Conservation (phyloP, 805 yeast genomes). For the Teunomyces funiuensis region DNA sequence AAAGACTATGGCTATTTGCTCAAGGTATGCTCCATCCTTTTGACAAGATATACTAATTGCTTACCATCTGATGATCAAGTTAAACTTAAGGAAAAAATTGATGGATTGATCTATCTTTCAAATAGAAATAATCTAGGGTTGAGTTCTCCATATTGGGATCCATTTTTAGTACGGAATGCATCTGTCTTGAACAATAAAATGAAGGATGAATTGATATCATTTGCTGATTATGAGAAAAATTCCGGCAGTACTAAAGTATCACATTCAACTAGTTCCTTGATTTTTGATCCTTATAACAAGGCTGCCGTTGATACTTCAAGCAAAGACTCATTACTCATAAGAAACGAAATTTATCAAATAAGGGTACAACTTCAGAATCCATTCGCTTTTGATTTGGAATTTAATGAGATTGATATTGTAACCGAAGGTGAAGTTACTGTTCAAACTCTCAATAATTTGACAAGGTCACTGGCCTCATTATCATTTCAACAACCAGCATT, state of each 20-base stretch:
- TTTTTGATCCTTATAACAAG: slow-evolving; percentile 54
- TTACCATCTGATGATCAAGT: slow-evolving; percentile 60
- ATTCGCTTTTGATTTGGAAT: slow-evolving; percentile 67
- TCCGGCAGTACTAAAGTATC: slow-evolving; percentile 3
- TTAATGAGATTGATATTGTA: slow-evolving; percentile 48
- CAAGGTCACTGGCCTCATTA: neutral
- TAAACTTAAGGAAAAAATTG: slow-evolving; percentile 34
- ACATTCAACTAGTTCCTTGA: slow-evolving; percentile 14
- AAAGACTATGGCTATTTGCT: slow-evolving; percentile 40
- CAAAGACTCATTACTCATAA: slow-evolving; percentile 43
- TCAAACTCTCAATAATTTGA: slow-evolving; percentile 24
- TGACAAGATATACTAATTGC: slow-evolving; percentile 56
- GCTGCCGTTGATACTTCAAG: slow-evolving; percentile 35
- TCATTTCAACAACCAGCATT: neutral
- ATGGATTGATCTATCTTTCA: slow-evolving; percentile 18
- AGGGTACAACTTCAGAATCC: slow-evolving; percentile 71
- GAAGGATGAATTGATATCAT: slow-evolving; percentile 45
- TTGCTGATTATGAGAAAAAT: slow-evolving; percentile 22
- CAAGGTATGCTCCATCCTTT: slow-evolving; percentile 51
- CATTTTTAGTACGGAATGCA: slow-evolving; percentile 56
- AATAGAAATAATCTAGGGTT: slow-evolving; percentile 25
- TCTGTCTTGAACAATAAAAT: slow-evolving; percentile 25
- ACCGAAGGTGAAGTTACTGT: slow-evolving; percentile 28
- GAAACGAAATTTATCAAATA: slow-evolving; percentile 58
- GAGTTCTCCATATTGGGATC: slow-evolving; percentile 67